A percentile compares a stretch with the other conserved stretches of the same genome.
Evolutionary conservation across 208 protist genomes (phyloP).

Genomic region (Leishmania turanica): DNA sequence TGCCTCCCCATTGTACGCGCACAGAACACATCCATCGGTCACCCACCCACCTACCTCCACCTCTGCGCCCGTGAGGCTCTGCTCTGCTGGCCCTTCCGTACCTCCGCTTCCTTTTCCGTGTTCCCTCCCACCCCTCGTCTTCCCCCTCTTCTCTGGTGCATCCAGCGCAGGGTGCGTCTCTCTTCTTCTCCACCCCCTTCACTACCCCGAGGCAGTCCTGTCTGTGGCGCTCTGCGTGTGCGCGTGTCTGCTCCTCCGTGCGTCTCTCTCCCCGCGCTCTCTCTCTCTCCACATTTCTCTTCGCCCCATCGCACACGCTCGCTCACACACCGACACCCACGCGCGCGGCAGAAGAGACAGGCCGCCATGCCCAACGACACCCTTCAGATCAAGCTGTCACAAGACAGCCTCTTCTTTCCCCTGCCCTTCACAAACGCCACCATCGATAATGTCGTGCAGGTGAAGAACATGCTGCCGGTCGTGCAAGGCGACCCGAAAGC

Average conservation of each 20-base stretch:
- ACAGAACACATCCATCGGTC: background rate
- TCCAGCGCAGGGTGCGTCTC: background rate
- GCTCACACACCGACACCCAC: constrained; percentile 7
- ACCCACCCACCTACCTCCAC: background rate
- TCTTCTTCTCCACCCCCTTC: background rate
- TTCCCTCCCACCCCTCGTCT: constrained; percentile 4
- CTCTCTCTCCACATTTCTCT: background rate
- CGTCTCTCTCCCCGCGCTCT: background rate
- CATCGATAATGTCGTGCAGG: constrained; percentile 82
- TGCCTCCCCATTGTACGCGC: background rate
- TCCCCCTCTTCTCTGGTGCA: constrained; percentile 8
- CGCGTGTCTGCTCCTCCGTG: background rate
- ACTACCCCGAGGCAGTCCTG: background rate
- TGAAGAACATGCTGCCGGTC: constrained; percentile 57
- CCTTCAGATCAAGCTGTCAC: constrained; percentile 57
- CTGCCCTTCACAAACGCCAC: constrained; percentile 68
- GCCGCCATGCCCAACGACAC: constrained; percentile 22
- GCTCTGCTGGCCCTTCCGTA: constrained; percentile 5
- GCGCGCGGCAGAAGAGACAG: background rate
- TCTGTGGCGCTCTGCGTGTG: background rate
- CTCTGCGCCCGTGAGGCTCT: constrained; percentile 9
- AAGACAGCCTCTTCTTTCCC: constrained; percentile 80
- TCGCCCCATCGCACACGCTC: constrained; percentile 2
- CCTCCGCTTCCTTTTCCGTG: background rate
- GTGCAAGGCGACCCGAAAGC: constrained; percentile 37